These are phyloP conservation scores for Umbilicaria muhlenbergii DNA, from an alignment of 495 filamentous ascomycete genomes.

Conservation along the genomic window DNA sequence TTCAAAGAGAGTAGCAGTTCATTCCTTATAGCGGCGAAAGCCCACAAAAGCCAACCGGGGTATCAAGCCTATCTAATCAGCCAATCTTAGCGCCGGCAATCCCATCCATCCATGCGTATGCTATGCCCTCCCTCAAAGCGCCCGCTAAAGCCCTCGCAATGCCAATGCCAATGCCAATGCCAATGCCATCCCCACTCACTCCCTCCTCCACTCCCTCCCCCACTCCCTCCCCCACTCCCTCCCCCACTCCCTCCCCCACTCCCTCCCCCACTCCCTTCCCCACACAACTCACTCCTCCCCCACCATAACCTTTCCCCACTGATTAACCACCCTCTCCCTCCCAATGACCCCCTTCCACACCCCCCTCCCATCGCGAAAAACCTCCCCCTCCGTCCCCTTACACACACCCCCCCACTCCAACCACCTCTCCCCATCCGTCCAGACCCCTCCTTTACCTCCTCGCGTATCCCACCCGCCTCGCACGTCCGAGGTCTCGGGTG, in stretches of 20 bases:
- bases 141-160: too few species aligned
- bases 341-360: constrained; percentile 10
- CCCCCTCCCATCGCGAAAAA: constrained; percentile 24
- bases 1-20: too few species aligned
- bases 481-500: too few species aligned
- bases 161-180: too few species aligned
- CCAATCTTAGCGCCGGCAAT: background rate
- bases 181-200: background rate
- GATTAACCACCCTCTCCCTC: constrained; percentile 6
- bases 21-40: too few species aligned
- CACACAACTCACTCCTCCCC: constrained; percentile 11
- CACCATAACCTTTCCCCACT: constrained; percentile 10
- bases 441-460: constrained; percentile 42
- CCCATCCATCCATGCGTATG: too few species aligned
- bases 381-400: constrained; percentile 28
- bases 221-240: background rate
- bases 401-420: constrained; percentile 38
- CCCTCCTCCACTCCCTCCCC: background rate
- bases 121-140: too few species aligned
- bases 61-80: background rate
- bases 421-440: constrained; percentile 40
- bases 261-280: background rate
- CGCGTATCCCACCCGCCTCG: constrained; percentile 39
- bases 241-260: background rate
- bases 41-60: too few species aligned